These are phyloP conservation scores for Aspergillus sergii DNA, from an alignment of 2,329 filamentous ascomycete species.

Conservation along the genomic window DNA sequence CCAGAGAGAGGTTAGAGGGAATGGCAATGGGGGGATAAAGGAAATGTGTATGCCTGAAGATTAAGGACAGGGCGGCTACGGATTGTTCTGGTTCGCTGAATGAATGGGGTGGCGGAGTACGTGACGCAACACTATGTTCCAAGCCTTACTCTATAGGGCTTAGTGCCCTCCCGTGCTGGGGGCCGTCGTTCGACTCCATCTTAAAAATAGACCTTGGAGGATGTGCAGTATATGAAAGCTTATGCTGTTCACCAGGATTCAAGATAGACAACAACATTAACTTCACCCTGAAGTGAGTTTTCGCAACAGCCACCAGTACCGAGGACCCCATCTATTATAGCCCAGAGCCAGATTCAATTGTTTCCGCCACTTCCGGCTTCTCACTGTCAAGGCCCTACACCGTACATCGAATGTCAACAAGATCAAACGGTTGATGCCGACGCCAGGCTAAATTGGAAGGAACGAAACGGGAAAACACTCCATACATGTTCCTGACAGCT, in stretches of 20 bases:
- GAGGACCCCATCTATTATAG: not conserved
- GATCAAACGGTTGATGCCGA: not conserved
- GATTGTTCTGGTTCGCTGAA: not conserved
- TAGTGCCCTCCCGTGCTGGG: not conserved
- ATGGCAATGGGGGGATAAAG: conserved; percentile 4
- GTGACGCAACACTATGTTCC: conserved; percentile 3
- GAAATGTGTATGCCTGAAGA: conserved; percentile 2
- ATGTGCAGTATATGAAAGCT: not conserved
- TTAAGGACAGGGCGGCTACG: not conserved
- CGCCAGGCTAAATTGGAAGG: not conserved
- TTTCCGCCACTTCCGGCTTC: not conserved
- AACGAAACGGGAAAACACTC: not conserved
- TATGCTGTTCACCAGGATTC: not conserved
- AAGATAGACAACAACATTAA: not conserved
- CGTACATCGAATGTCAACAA: not conserved
- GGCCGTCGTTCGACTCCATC: not conserved
- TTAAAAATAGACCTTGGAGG: not conserved
- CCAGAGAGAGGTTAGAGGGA: conserved; percentile 5
- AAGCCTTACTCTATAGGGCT: not conserved
- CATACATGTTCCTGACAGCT: not conserved
- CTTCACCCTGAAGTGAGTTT: not conserved
- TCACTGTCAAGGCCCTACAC: not conserved
- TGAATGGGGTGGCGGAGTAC: not conserved
- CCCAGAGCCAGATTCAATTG: not conserved
- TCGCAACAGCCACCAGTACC: not conserved